Percentiles rank a stretch among this genome's conserved stretches.
Evolutionary conservation across 2,329 filamentous ascomycete genomes (phyloP).

Genomic region (Fusarium brevicatenulatum): DNA sequence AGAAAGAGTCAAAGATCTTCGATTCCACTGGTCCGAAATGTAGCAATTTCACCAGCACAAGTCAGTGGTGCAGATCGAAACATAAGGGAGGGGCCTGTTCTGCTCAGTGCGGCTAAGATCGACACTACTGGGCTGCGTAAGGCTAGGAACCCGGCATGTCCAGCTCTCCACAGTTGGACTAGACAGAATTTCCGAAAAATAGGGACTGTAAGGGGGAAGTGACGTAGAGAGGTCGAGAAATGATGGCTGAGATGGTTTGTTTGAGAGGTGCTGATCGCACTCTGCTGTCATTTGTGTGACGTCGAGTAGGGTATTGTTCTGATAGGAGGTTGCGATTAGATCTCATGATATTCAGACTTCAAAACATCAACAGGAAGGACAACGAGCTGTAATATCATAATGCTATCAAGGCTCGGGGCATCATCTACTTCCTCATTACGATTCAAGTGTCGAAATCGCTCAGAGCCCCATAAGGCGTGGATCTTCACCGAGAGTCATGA

Average conservation of each 20-base stretch:
- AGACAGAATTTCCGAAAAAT: not conserved
- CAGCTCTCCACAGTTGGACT: not conserved
- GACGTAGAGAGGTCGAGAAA: not conserved
- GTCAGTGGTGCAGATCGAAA: constrained; percentile 4
- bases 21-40: not conserved
- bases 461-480: not conserved
- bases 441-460: not conserved
- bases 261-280: not conserved
- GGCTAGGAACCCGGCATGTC: not conserved
- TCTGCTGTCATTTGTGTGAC: not conserved
- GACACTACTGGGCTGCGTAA: not conserved
- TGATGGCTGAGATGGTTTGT: not conserved
- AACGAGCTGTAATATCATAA: not conserved
- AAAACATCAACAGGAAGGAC: no score
- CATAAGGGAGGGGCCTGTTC: not conserved
- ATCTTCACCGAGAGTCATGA: not conserved
- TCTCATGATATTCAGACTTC: not conserved
- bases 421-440: not conserved
- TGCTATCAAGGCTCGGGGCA: fast-evolving
- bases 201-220: not conserved
- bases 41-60: not conserved
- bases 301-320: no score
- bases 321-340: no score
- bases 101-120: not conserved
- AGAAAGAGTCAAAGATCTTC: not conserved